Percentiles rank a stretch among this genome's conserved stretches.
Evolutionary conservation across 352 stramenopile species (phyloP).

Genomic region (Globisporangium recalcitrans): DNA sequence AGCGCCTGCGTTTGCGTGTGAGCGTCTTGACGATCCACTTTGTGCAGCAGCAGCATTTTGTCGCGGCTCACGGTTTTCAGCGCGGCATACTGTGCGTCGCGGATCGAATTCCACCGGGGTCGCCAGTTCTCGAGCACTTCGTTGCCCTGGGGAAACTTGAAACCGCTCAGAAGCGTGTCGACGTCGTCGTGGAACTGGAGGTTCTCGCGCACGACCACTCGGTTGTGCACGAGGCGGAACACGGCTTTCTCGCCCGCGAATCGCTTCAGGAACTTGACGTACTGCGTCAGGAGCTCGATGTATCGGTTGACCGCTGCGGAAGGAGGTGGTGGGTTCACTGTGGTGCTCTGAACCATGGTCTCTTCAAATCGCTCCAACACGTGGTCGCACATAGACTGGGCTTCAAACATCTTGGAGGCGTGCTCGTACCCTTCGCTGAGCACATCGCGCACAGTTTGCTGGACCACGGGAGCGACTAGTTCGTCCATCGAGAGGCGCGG

Average conservation of each 20-base stretch:
- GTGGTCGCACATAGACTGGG: slow-evolving; percentile 1
- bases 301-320: no score
- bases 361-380: neutral
- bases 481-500: neutral
- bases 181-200: neutral
- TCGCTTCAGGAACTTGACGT: neutral
- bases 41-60: neutral
- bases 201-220: neutral
- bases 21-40: neutral
- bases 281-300: neutral
- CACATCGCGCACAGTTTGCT: neutral
- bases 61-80: neutral
- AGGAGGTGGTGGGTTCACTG: no score
- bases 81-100: neutral
- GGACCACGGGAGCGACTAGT: neutral
- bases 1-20: slow-evolving; percentile 7
- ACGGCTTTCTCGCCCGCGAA: neutral
- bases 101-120: neutral
- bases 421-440: neutral
- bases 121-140: neutral
- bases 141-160: neutral
- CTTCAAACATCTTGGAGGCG: neutral
- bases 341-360: neutral
- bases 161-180: neutral
- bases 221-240: neutral